A percentile compares a stretch with the other conserved stretches of the same genome.
These are phyloP conservation scores for Candida golubevii DNA, from an alignment of 805 yeast species.

Conservation along the genomic window DNA sequence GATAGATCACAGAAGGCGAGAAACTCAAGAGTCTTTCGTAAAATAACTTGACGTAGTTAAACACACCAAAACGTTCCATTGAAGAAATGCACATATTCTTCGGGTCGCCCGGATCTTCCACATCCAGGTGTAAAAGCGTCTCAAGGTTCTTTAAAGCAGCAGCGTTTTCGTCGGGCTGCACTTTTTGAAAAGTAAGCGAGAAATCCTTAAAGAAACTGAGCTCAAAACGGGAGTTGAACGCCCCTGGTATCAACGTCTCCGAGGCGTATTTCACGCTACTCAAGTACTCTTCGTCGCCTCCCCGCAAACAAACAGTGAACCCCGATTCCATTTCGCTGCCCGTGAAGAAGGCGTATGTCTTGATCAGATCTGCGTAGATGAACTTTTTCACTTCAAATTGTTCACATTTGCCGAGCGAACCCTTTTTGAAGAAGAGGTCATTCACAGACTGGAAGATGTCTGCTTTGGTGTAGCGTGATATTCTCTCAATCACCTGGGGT, in stretches of 20 bases:
- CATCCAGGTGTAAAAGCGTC: conserved; percentile 1
- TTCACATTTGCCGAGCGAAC: conserved; percentile 66
- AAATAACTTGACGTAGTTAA: conserved; percentile 35
- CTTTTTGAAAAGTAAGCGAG: conserved; percentile 4
- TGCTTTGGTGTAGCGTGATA: conserved; percentile 75
- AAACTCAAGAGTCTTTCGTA: conserved; percentile 61
- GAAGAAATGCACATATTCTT: conserved; percentile 16
- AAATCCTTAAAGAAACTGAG: conserved; percentile 21
- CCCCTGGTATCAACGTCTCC: conserved; percentile 74
- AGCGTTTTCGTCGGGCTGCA: not conserved
- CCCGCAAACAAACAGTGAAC: conserved; percentile 82
- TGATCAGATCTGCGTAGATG: conserved; percentile 49
- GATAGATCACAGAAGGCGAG: conserved; percentile 79
- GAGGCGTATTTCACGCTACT: conserved; percentile 70
- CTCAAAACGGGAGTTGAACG: conserved; percentile 78
- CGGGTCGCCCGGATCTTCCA: conserved; percentile 14
- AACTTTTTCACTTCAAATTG: conserved; percentile 67
- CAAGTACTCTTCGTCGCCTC: conserved; percentile 59
- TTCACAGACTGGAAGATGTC: conserved; percentile 86
- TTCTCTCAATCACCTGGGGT: conserved; percentile 72
- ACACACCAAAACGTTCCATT: conserved; percentile 31
- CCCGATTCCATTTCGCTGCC: conserved; percentile 77
- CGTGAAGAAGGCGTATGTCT: conserved; percentile 72
- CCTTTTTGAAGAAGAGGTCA: conserved; percentile 62
- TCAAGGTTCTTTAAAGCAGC: conserved; percentile 7